Percentiles rank a stretch among this genome's conserved stretches.
Evolutionary conservation across 106 monocot species (phyloP).

Genomic region (Alisma plantagoaquatica): DNA sequence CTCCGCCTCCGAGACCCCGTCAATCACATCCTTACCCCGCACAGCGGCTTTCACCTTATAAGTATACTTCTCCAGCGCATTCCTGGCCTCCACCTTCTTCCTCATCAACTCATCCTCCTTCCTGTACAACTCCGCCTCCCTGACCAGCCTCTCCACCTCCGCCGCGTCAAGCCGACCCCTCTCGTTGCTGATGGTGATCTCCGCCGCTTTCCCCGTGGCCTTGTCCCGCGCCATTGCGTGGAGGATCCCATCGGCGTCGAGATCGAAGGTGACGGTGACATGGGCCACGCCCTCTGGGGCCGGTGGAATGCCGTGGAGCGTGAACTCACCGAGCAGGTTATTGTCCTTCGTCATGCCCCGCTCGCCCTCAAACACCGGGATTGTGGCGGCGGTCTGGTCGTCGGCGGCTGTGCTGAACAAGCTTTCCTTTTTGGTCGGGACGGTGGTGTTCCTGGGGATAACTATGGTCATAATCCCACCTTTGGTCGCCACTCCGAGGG

Average conservation of each 20-base stretch:
- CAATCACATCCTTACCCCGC: slow-evolving; percentile 3
- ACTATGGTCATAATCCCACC: neutral
- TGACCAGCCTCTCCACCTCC: slow-evolving; percentile 13
- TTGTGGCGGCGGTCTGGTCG: slow-evolving; percentile 38
- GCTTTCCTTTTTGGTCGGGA: slow-evolving; percentile 51
- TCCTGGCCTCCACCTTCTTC: slow-evolving; percentile 54
- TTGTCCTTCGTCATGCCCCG: slow-evolving; percentile 7
- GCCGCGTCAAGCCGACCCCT: slow-evolving; percentile 12
- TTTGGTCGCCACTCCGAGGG: slow-evolving; percentile 2
- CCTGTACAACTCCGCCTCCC: slow-evolving; percentile 29
- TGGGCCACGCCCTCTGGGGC: slow-evolving; percentile 48
- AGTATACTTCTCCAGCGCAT: slow-evolving; percentile 52
- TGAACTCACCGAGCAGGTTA: slow-evolving; percentile 43
- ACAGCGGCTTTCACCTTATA: slow-evolving; percentile 49
- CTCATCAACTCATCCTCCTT: slow-evolving; percentile 33
- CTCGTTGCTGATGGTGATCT: slow-evolving; percentile 15
- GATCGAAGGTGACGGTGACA: slow-evolving; percentile 50
- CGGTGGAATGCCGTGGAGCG: slow-evolving; percentile 52
- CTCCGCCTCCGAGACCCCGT: slow-evolving; percentile 1
- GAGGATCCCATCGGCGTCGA: slow-evolving; percentile 55
- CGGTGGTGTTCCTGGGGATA: slow-evolving; percentile 43
- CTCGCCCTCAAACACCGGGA: slow-evolving; percentile 46
- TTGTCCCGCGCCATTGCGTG: slow-evolving; percentile 52
- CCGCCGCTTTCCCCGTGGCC: slow-evolving; percentile 29
- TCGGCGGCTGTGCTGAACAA: slow-evolving; percentile 43